Evolutionary conservation across 768 basidiomycete species (phyloP).

Genomic region (Ramaria sp.): DNA sequence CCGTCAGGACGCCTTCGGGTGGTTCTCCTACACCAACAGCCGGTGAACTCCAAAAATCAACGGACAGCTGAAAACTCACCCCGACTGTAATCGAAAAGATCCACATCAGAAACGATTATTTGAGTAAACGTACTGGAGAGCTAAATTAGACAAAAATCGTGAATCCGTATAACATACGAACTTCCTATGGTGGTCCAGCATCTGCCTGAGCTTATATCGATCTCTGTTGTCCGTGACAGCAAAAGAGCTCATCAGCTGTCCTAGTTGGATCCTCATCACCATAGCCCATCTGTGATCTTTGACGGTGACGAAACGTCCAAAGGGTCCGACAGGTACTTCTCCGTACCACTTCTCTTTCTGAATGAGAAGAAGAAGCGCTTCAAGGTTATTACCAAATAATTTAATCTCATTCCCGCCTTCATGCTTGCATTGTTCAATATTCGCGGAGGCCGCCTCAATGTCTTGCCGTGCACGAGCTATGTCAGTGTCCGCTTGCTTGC

Average conservation of each 20-base stretch:
- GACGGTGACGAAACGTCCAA: constrained; percentile 71
- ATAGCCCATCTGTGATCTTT: constrained; percentile 58
- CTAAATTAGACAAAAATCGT: not conserved
- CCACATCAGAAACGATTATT: constrained; percentile 58
- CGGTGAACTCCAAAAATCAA: not conserved
- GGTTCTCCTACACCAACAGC: constrained; percentile 35
- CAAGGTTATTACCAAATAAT: constrained; percentile 55
- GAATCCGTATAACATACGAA: constrained; percentile 29
- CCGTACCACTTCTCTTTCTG: constrained; percentile 48
- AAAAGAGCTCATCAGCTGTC: constrained; percentile 49
- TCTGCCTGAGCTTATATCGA: constrained; percentile 37
- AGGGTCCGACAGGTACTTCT: constrained; percentile 60
- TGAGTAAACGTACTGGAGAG: constrained; percentile 31
- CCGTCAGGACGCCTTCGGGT: constrained; percentile 47
- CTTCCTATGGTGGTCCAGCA: constrained; percentile 54
- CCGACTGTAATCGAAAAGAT: constrained; percentile 67
- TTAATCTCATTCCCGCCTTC: constrained; percentile 48
- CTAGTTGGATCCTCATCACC: constrained; percentile 56
- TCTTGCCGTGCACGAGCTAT: constrained; percentile 31
- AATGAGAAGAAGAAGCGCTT: constrained; percentile 45
- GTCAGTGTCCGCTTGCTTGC: constrained; percentile 23
- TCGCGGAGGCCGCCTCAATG: constrained; percentile 43
- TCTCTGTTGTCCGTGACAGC: constrained; percentile 68
- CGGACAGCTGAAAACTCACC: constrained; percentile 25
- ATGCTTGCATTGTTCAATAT: constrained; percentile 32